phyloP scores from a whole-genome alignment of 108 stramenopile species.

The Pseudonitzschia delicatissima region DNA sequence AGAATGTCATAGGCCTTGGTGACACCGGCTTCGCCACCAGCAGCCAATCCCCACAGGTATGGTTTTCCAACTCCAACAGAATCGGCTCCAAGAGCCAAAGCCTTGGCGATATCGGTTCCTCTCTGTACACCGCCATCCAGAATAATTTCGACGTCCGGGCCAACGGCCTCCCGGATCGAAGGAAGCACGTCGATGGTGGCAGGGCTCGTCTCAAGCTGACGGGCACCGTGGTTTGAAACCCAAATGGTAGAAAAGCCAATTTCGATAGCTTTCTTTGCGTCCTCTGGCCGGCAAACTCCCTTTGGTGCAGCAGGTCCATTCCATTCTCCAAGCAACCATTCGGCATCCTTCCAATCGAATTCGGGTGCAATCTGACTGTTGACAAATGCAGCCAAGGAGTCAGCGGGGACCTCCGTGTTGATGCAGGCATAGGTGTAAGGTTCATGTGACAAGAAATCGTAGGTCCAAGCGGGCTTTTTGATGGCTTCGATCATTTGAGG shows the following conservation, averaged over 20 bases:
- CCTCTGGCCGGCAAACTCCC: slow-evolving; percentile 95
- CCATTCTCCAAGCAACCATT: slow-evolving; percentile 95
- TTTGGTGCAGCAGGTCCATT: slow-evolving; percentile 91
- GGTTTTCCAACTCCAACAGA: slow-evolving; percentile 96
- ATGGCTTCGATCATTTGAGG: slow-evolving; percentile 84
- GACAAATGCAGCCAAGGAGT: slow-evolving; percentile 92
- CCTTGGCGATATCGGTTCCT: slow-evolving; percentile 96
- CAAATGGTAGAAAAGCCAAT: slow-evolving; percentile 95
- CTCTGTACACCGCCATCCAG: slow-evolving; percentile 97
- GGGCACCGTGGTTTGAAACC: slow-evolving; percentile 97
- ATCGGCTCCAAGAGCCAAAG: slow-evolving; percentile 92
- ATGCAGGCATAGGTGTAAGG: slow-evolving; percentile 90
- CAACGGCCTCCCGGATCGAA: slow-evolving; percentile 90
- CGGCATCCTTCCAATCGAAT: slow-evolving; percentile 94
- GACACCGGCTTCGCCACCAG: slow-evolving; percentile 84
- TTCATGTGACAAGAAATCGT: slow-evolving; percentile 85
- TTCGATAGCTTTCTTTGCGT: slow-evolving; percentile 86
- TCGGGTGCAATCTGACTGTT: slow-evolving; percentile 93
- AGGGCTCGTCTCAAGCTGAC: slow-evolving; percentile 94
- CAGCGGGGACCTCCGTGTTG: slow-evolving; percentile 87
- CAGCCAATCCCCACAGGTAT: slow-evolving; percentile 94
- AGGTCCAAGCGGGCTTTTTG: slow-evolving; percentile 87
- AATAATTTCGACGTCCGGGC: slow-evolving; percentile 91
- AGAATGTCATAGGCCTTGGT: slow-evolving; percentile 87
- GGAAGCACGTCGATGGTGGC: slow-evolving; percentile 96